Evolutionary conservation across 192 early-diverging fungal genomes (phyloP), one percentile per base, ranked within the genome.

Genomic region (Backusella westeae): DNA sequence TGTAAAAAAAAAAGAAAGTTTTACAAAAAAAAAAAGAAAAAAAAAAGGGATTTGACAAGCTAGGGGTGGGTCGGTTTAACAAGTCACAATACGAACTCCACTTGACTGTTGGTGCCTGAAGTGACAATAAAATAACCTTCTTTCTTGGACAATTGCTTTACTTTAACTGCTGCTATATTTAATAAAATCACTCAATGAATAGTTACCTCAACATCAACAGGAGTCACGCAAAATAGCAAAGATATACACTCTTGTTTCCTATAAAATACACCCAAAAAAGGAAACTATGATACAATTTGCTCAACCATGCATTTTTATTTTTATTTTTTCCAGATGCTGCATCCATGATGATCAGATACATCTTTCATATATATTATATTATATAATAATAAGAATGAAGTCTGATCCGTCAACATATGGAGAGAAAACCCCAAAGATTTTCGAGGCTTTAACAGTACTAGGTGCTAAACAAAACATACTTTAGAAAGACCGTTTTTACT

Each of bases 21-120:
- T n/a, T 35, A n/a, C 34, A n/a, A 36, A 32, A 67, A 68, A 38
- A 38, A 69, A 69, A 69, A 69, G 23, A 68, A 17, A 68, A 68
- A 68, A 68, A 68, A 68, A 34, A 34, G 8, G 63, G 63, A 34
- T 26, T 34, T 34, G 34, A 67, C 32, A 67, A 67, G 34, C 66
- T 67, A 67, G 66, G 66, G 66, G 46, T 46, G 44, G 46, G 9
- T 49, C 46, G 19, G 46, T 49, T 49, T 49, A 19, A 53, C 52
- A 21, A 21, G 17, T 53, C 52, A 53, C 52, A 53, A 21, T 53
- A 53, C 8, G 19, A 21, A 53, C 52, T 53, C n/a, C 52, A 53
- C n/a, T 53, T 53, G 21, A 56, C 4, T 56, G 6, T 56, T 56
- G 19, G 52, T 56, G 52, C 52, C 52, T 56, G 52, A 56, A 56